These are phyloP conservation scores for Cladophialophora psammophila DNA, from an alignment of 2,329 filamentous ascomycete species.

Conservation along the genomic window DNA sequence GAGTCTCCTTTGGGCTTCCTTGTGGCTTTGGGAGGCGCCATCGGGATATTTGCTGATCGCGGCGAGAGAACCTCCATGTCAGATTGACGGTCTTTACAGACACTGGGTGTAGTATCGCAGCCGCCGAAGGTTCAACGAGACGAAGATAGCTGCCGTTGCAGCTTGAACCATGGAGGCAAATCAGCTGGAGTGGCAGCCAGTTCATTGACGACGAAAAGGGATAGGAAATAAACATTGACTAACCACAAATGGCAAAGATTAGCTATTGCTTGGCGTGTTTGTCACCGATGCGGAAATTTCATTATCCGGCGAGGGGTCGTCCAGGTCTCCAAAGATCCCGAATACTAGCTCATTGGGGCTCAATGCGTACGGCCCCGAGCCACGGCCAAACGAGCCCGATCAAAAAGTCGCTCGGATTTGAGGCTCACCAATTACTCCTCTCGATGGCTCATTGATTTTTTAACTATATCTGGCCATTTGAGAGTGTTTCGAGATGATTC, in stretches of 20 bases:
- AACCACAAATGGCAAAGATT: background rate
- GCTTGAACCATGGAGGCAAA: slow-evolving; percentile 2
- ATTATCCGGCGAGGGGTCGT: background rate
- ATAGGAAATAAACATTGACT: slow-evolving; percentile 20
- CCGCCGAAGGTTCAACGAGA: background rate
- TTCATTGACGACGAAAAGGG: slow-evolving; percentile 16
- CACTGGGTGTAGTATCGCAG: background rate
- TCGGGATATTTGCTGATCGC: slow-evolving; percentile 54
- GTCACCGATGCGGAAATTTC: background rate
- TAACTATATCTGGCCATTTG: background rate
- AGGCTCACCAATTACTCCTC: background rate
- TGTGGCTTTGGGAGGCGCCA: slow-evolving; percentile 47
- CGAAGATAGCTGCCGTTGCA: background rate
- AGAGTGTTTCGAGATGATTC: slow-evolving; percentile 4
- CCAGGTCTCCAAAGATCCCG: background rate
- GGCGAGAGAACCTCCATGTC: slow-evolving; percentile 58
- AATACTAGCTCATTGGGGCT: background rate
- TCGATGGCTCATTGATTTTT: background rate
- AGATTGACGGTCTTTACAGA: slow-evolving; percentile 8
- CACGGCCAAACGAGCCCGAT: background rate
- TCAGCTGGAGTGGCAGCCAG: background rate
- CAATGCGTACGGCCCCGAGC: background rate
- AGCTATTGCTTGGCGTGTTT: background rate
- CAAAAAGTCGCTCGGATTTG: background rate
- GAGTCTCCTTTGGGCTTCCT: slow-evolving; percentile 44